A percentile compares a stretch with the other conserved stretches of the same genome.
These are phyloP conservation scores for Lasiosphaeria miniovina DNA, from an alignment of 495 filamentous ascomycete species.

Conservation along the genomic window DNA sequence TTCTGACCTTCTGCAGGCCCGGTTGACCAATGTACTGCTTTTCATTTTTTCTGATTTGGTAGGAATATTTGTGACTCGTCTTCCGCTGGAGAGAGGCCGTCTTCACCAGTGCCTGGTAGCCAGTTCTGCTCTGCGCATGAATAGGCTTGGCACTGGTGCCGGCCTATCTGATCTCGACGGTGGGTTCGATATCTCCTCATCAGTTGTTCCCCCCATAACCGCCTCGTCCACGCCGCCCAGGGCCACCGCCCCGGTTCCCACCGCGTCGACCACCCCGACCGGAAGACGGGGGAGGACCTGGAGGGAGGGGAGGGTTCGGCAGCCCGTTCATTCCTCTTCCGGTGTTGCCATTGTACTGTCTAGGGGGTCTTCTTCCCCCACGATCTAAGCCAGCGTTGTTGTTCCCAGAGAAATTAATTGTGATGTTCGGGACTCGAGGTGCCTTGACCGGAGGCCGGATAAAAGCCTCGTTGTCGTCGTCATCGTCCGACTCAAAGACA, in stretches of 20 bases:
- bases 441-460: conserved; percentile 35
- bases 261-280: not conserved
- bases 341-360: conserved; percentile 5
- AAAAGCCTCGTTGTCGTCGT: conserved; percentile 42
- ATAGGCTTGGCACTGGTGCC: no score
- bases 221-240: not conserved
- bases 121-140: no score
- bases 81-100: no score
- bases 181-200: no score
- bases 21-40: no score
- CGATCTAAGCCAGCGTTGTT: not conserved
- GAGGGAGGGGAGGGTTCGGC: conserved; percentile 19
- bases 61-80: no score
- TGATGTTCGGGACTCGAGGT: conserved; percentile 24
- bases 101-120: no score
- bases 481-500: conserved; percentile 37
- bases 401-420: conserved; percentile 24
- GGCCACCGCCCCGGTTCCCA: not conserved
- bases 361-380: not conserved
- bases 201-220: no score
- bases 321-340: not conserved
- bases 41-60: no score
- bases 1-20: no score
- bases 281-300: conserved; percentile 17
- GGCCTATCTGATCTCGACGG: no score